phyloP scores from a whole-genome alignment of 139 green algal species.

The Chara braunii region DNA sequence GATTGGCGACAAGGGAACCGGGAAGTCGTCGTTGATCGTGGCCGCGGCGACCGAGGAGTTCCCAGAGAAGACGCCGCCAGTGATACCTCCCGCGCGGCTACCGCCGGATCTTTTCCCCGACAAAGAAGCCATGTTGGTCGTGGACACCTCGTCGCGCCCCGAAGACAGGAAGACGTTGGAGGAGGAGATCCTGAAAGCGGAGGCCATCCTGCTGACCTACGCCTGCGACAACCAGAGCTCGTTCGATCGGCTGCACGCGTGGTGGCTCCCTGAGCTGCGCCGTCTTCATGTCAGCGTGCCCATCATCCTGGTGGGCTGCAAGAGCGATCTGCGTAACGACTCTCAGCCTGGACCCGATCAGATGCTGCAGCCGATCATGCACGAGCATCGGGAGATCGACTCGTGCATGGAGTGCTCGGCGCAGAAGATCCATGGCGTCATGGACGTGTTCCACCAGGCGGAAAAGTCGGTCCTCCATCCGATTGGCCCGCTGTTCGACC shows the following conservation, averaged over 20 bases:
- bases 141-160: constrained; percentile 57
- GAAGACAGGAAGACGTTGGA: constrained; percentile 56
- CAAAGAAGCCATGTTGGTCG: constrained; percentile 59
- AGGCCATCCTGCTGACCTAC: constrained; percentile 64
- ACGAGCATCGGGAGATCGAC: constrained; percentile 64
- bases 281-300: constrained; percentile 42
- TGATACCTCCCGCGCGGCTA: constrained; percentile 66
- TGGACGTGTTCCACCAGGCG: constrained; percentile 69
- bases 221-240: constrained; percentile 32
- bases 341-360: constrained; percentile 44
- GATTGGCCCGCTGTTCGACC: constrained; percentile 75
- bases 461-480: constrained; percentile 82
- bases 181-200: constrained; percentile 43
- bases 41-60: constrained; percentile 69
- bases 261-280: constrained; percentile 67
- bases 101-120: constrained; percentile 61
- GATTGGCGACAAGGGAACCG: constrained; percentile 61
- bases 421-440: constrained; percentile 33
- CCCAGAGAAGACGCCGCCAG: constrained; percentile 44
- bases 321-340: constrained; percentile 54
- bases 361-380: constrained; percentile 54
- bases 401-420: constrained; percentile 80
- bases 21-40: constrained; percentile 75
- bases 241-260: constrained; percentile 49
- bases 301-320: constrained; percentile 66